Evolutionary conservation across 1,139 yeast genomes (phyloP).

Genomic region (Yamadazyma trypodendri): DNA sequence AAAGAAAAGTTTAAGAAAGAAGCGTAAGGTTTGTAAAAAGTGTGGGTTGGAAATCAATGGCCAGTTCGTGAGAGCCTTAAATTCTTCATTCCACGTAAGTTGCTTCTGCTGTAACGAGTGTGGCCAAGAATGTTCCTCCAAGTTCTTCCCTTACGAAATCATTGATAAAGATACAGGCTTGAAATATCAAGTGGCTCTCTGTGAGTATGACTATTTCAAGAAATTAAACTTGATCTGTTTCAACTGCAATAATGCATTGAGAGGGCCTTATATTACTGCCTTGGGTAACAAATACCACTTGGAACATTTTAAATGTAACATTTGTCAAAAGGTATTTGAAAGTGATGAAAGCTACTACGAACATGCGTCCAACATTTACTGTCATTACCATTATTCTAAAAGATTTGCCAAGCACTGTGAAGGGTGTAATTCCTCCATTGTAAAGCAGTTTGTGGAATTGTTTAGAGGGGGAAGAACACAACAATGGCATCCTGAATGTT

Average conservation of each 20-base stretch:
- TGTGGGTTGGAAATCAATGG: constrained; percentile 73
- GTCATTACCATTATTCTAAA: constrained; percentile 89
- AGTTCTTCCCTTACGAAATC: constrained; percentile 61
- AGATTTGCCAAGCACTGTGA: constrained; percentile 86
- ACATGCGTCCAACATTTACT: constrained; percentile 77
- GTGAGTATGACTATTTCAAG: constrained; percentile 91
- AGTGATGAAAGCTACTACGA: constrained; percentile 92
- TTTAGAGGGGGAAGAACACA: constrained; percentile 91
- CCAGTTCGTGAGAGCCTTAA: constrained; percentile 83
- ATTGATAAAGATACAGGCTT: constrained; percentile 33
- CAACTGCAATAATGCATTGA: constrained; percentile 78
- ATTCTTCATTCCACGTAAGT: constrained; percentile 75
- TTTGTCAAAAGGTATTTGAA: constrained; percentile 85
- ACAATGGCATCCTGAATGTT: constrained; percentile 99
- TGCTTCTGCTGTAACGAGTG: constrained; percentile 89
- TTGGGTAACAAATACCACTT: constrained; percentile 89
- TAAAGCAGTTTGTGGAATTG: constrained; percentile 91
- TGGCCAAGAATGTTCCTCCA: constrained; percentile 68
- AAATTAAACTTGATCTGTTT: constrained; percentile 79
- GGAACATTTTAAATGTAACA: constrained; percentile 91
- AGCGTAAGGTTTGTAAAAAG: constrained; percentile 50
- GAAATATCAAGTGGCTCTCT: constrained; percentile 63
- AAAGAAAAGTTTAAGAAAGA: constrained; percentile 22
- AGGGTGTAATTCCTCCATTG: constrained; percentile 88
- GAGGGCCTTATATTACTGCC: constrained; percentile 95